Conservation (phyloP, 1,284 basidiomycete species). For the Fomitopsis palustris region DNA sequence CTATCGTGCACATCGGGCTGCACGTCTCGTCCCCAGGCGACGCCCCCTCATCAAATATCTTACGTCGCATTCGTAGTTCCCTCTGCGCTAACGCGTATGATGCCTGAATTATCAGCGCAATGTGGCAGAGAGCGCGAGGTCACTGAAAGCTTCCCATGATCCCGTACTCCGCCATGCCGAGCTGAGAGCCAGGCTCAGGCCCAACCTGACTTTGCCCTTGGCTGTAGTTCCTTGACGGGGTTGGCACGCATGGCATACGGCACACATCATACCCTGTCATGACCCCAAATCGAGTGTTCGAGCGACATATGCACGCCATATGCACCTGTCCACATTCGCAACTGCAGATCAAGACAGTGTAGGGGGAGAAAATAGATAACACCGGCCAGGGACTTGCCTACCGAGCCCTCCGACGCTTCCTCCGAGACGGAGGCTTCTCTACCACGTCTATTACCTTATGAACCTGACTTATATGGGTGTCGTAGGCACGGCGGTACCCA, state of each 20-base stretch:
- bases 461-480: neutral
- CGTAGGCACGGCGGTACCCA: neutral
- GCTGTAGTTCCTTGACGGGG: too few relatives aligned
- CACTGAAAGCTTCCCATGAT: neutral
- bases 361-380: neutral
- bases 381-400: neutral
- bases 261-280: too few relatives aligned
- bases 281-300: too few relatives aligned
- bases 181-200: neutral
- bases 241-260: neutral
- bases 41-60: neutral
- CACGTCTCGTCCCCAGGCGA: neutral
- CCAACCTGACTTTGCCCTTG: too few relatives aligned
- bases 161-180: neutral
- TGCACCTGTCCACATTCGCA: neutral
- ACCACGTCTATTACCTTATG: constrained; percentile 7
- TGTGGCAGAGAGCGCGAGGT: neutral
- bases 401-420: neutral
- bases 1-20: neutral
- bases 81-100: neutral
- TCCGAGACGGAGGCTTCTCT: constrained; percentile 1
- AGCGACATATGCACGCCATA: neutral
- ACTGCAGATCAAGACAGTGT: neutral
- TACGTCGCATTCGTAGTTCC: neutral
- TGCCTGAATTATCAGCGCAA: neutral